Evolutionary conservation across 805 yeast genomes (phyloP).

Genomic region (Nakazawaea wyomingensis): DNA sequence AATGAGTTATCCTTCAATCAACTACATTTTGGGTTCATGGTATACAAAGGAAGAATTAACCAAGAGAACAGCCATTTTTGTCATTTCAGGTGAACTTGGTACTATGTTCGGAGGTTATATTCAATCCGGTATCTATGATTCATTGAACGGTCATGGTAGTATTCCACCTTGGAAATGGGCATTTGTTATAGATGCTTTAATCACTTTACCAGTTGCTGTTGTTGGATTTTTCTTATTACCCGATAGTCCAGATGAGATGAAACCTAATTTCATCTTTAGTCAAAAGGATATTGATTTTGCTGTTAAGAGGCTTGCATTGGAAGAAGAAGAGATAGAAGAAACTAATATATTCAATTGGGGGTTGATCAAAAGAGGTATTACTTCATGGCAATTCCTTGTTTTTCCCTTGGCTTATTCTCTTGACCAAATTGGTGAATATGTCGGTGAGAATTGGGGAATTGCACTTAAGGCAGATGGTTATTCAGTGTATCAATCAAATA

Average conservation of each 20-base stretch:
- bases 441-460: constrained; percentile 43
- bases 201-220: constrained; percentile 54
- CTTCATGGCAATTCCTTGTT: constrained; percentile 47
- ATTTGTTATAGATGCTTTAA: constrained; percentile 58
- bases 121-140: constrained; percentile 47
- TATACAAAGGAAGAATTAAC: constrained; percentile 50
- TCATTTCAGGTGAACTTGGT: constrained; percentile 59
- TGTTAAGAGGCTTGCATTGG: constrained; percentile 32
- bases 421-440: constrained; percentile 33
- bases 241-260: constrained; percentile 43
- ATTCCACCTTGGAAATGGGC: constrained; percentile 71
- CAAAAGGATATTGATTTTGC: constrained; percentile 38
- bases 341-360: constrained; percentile 20
- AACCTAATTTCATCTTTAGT: constrained; percentile 30
- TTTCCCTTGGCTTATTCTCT: constrained; percentile 25
- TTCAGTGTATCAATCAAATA: constrained; percentile 39
- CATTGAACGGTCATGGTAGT: constrained; percentile 46
- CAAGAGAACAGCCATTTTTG: constrained; percentile 55
- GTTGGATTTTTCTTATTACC: constrained; percentile 52
- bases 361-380: constrained; percentile 38
- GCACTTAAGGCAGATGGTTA: constrained; percentile 42
- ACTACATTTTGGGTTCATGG: constrained; percentile 54
- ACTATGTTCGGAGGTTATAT: constrained; percentile 57
- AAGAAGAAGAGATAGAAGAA: constrained; percentile 21
- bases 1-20: constrained; percentile 56